Conservation (phyloP, 1,284 basidiomycete species). For the Termitomyces sp. region DNA sequence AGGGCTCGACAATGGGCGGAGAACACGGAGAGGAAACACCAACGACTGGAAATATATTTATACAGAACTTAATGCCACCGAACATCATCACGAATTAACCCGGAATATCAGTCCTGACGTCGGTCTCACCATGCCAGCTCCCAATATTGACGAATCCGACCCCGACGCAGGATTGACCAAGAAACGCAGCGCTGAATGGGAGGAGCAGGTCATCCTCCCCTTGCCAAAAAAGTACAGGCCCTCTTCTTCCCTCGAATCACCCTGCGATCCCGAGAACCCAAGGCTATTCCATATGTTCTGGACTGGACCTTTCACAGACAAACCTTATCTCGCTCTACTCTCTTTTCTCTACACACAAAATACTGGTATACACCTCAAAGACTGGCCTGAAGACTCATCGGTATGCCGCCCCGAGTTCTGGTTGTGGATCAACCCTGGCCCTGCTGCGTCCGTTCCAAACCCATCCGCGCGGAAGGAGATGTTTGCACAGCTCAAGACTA, state of each 20-base stretch:
- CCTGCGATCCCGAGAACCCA: slow-evolving; percentile 69
- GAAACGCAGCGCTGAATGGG: slow-evolving; percentile 39
- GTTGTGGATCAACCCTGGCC: slow-evolving; percentile 79
- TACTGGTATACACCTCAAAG: slow-evolving; percentile 56
- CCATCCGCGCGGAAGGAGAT: slow-evolving; percentile 57
- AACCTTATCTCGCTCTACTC: slow-evolving; percentile 72
- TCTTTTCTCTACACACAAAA: slow-evolving; percentile 81
- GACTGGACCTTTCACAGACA: slow-evolving; percentile 79
- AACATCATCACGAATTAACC: slow-evolving; percentile 15
- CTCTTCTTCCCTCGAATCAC: slow-evolving; percentile 46
- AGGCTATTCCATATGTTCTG: slow-evolving; percentile 80
- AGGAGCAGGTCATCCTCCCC: slow-evolving; percentile 32
- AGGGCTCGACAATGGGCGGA: slow-evolving; percentile 62
- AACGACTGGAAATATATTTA: slow-evolving; percentile 68
- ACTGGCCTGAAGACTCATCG: slow-evolving; percentile 35
- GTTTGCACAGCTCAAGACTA: slow-evolving; percentile 58
- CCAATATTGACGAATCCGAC: slow-evolving; percentile 22
- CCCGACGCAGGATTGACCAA: slow-evolving; percentile 37
- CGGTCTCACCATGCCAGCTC: slow-evolving; percentile 29
- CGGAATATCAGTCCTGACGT: slow-evolving; percentile 22
- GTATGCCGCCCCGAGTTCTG: slow-evolving; percentile 69
- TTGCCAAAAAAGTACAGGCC: slow-evolving; percentile 42
- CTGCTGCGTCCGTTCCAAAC: slow-evolving; percentile 61
- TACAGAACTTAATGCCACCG: slow-evolving; percentile 33
- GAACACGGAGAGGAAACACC: slow-evolving; percentile 53